These are phyloP conservation scores for Arthrobotrys entomopaga DNA, from an alignment of 2,329 filamentous ascomycete species.

Conservation along the genomic window DNA sequence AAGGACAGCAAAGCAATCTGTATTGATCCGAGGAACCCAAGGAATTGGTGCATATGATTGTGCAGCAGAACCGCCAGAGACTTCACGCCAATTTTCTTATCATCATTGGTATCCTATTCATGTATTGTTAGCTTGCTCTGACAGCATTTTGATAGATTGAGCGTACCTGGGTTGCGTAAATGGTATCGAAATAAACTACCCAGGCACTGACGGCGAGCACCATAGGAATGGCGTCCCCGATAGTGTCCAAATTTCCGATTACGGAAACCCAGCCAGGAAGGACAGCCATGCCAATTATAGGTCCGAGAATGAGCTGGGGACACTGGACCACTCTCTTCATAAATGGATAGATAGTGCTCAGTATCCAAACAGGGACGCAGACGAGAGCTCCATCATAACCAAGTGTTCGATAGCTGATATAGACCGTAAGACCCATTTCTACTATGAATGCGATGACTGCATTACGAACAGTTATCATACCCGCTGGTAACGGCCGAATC, in stretches of 20 bases:
- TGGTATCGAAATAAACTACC: constrained; percentile 45
- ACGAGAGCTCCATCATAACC: constrained; percentile 25
- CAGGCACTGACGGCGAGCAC: constrained; percentile 25
- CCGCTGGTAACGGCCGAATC: constrained; percentile 22
- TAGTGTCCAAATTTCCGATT: constrained; percentile 14
- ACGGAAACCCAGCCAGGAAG: constrained; percentile 32
- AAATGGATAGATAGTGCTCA: constrained; percentile 25
- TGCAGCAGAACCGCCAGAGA: constrained; percentile 32
- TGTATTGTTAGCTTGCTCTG: too few relatives aligned
- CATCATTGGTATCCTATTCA: too few relatives aligned
- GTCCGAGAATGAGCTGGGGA: constrained; percentile 26
- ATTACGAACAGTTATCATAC: constrained; percentile 8
- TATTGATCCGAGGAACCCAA: constrained; percentile 25
- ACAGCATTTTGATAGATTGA: too few relatives aligned
- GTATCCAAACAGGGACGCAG: constrained; percentile 20
- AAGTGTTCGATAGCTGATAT: not conserved
- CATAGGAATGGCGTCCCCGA: constrained; percentile 29
- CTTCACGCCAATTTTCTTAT: constrained; percentile 27
- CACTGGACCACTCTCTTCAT: constrained; percentile 34
- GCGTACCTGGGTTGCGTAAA: constrained; percentile 45
- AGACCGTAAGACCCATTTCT: too few relatives aligned
- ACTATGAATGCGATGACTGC: too few relatives aligned
- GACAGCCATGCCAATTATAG: constrained; percentile 27
- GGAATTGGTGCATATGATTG: constrained; percentile 35
- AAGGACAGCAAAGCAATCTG: constrained; percentile 25